Evolutionary conservation across 1,284 basidiomycete genomes (phyloP).

Genomic region (Apiotrichum brassicae): DNA sequence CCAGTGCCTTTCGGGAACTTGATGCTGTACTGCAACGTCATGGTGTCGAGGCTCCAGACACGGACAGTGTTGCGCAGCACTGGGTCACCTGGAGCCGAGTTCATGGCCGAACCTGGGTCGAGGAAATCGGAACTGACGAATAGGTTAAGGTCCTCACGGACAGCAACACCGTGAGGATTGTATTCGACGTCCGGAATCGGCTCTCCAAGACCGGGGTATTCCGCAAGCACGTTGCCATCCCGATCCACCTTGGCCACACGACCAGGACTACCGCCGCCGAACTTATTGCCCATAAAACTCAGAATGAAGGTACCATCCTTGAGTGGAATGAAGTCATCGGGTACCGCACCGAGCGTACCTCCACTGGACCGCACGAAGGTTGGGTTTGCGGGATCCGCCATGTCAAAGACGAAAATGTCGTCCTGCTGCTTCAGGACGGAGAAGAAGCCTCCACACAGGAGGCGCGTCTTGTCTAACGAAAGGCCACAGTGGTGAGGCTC

Average conservation of each 20-base stretch:
- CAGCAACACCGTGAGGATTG: conserved; percentile 15
- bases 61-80: conserved; percentile 6
- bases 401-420: conserved; percentile 14
- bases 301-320: conserved; percentile 11
- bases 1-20: conserved; percentile 8
- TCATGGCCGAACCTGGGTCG: conserved; percentile 2
- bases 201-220: conserved; percentile 1
- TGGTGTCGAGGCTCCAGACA: conserved; percentile 10
- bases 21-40: conserved; percentile 7
- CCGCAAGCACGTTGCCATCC: conserved; percentile 9
- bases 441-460: conserved; percentile 16
- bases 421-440: conserved; percentile 8
- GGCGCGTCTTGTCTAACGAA: not conserved
- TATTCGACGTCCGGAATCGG: conserved; percentile 1
- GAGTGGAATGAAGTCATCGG: conserved; percentile 14
- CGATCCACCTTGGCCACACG: conserved; percentile 7
- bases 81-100: conserved; percentile 3
- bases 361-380: not conserved
- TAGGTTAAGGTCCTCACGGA: conserved; percentile 16
- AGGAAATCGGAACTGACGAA: conserved; percentile 14
- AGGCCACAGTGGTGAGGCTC: conserved; percentile 19
- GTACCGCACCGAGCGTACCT: conserved; percentile 4
- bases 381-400: conserved; percentile 5
- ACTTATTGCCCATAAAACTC: conserved; percentile 11
- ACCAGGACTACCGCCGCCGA: conserved; percentile 7